phyloP scores from a whole-genome alignment of 495 filamentous ascomycete species.

The Apodospora peruviana region DNA sequence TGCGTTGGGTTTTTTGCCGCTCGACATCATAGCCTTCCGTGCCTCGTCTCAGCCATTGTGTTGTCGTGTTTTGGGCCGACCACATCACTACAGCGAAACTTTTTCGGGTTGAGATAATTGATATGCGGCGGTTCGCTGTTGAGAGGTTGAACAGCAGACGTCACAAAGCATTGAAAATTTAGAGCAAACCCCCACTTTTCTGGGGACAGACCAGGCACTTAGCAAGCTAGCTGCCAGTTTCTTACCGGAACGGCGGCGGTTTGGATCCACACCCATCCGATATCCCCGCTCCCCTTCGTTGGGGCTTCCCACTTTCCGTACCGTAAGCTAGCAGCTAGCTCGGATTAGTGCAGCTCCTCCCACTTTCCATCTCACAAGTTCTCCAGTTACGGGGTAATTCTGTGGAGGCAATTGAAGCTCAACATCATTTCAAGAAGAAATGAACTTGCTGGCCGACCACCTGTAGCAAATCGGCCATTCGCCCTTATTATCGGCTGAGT shows the following conservation, averaged over 20 bases:
- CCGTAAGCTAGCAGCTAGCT: neutral
- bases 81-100: neutral
- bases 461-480: no score
- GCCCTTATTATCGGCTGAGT: no score
- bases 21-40: neutral
- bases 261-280: constrained; percentile 5
- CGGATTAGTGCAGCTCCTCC: no score
- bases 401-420: no score
- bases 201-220: neutral
- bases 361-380: no score
- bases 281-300: constrained; percentile 5
- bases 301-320: neutral
- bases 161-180: constrained; percentile 12
- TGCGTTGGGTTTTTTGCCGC: neutral
- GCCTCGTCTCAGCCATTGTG: no score
- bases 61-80: no score
- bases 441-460: no score
- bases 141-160: constrained; percentile 13
- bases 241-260: constrained; percentile 9
- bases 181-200: constrained; percentile 6
- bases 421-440: no score
- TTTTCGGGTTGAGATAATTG: neutral
- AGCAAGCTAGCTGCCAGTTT: neutral
- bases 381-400: no score
- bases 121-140: neutral